phyloP scores from a whole-genome alignment of 139 green algal genomes.

The Micromonas commoda region DNA sequence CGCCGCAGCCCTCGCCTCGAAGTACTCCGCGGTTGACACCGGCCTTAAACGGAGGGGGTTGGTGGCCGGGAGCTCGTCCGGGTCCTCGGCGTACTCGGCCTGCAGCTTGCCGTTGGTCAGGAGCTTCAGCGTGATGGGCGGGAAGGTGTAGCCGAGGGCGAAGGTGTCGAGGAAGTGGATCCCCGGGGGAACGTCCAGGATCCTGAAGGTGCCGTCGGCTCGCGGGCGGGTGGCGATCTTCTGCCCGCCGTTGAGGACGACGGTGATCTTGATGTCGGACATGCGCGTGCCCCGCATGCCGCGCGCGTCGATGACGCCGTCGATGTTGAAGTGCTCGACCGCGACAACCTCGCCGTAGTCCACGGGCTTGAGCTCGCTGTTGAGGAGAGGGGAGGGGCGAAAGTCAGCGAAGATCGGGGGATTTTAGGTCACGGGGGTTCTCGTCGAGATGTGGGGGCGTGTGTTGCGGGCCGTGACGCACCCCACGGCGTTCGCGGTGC shows the following conservation, averaged over 20 bases:
- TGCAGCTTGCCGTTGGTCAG: neutral
- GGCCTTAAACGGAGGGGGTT: neutral
- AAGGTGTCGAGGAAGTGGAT: neutral
- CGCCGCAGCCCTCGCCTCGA: neutral
- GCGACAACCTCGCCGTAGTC: neutral
- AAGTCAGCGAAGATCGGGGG: neutral
- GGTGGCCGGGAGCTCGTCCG: neutral
- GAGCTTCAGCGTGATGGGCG: neutral
- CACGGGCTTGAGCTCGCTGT: neutral
- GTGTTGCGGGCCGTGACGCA: neutral
- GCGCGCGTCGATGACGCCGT: neutral
- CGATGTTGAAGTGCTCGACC: neutral
- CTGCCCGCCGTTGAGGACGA: neutral
- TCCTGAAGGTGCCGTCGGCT: neutral
- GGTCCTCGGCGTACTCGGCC: neutral
- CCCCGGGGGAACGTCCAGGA: constrained; percentile 10
- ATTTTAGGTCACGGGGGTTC: too few species aligned
- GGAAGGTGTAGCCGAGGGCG: constrained; percentile 19
- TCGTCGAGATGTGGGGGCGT: neutral
- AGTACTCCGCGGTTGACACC: constrained; percentile 9
- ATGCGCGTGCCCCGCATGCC: neutral
- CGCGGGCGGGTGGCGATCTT: neutral
- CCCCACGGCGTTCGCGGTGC: neutral
- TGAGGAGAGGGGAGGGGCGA: neutral
- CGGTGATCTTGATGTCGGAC: neutral